Percentiles rank a stretch among this genome's conserved stretches.
Conservation (phyloP, 305 asterid genomes). For the Solanum hybrid region DNA sequence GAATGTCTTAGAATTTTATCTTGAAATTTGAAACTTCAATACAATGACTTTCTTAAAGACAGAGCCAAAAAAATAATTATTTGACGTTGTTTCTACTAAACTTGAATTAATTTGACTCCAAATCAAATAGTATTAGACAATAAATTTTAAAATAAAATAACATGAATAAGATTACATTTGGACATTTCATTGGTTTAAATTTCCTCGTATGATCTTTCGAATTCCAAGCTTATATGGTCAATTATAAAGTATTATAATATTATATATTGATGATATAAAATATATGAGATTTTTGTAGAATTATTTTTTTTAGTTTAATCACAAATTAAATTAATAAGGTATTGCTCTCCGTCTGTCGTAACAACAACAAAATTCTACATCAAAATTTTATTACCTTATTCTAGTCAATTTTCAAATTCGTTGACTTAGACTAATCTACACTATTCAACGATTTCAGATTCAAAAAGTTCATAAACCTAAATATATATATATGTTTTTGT, state of each 20-base stretch:
- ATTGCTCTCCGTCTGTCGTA: background rate
- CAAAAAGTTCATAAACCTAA: background rate
- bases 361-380: no score
- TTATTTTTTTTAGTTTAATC: background rate
- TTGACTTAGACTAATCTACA: background rate
- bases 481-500: no score
- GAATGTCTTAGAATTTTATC: background rate
- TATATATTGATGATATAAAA: background rate
- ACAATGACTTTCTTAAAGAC: background rate
- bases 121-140: background rate
- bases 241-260: background rate
- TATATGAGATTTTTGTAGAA: no score
- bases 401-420: background rate
- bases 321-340: no score
- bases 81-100: background rate
- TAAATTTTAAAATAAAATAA: background rate
- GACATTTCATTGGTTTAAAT: background rate
- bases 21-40: background rate
- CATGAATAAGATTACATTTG: background rate
- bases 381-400: background rate
- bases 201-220: background rate
- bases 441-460: background rate
- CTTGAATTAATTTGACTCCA: background rate
- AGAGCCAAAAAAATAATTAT: background rate
- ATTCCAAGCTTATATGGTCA: background rate